Conservation (phyloP, 495 filamentous ascomycete species). For the Clavariopsis aquatica region DNA sequence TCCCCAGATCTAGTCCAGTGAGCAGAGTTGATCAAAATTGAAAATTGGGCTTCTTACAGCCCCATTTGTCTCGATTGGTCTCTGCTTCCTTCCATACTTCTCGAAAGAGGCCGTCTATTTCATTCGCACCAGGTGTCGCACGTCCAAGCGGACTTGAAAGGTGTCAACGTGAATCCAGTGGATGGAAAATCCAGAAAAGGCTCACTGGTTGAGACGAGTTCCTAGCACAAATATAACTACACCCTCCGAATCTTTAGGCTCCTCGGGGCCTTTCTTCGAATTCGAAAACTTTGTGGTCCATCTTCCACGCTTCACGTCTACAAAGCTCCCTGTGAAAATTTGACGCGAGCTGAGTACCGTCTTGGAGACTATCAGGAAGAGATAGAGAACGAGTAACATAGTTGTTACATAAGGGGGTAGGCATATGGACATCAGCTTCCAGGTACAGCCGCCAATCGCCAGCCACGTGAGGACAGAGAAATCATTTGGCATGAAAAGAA, state of each 20-base stretch:
- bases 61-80: constrained; percentile 34
- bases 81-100: constrained; percentile 36
- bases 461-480: background rate
- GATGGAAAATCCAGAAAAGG: background rate
- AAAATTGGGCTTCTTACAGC: constrained; percentile 27
- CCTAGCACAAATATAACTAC: constrained; percentile 36
- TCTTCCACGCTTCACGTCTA: background rate
- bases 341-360: background rate
- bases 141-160: constrained; percentile 30
- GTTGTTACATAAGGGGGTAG: background rate
- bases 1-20: constrained; percentile 27
- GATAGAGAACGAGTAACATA: background rate
- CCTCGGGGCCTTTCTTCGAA: background rate
- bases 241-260: no score
- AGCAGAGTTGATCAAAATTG: constrained; percentile 1
- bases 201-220: constrained; percentile 34
- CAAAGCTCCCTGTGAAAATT: background rate
- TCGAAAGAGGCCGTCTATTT: constrained; percentile 16
- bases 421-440: background rate
- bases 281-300: background rate
- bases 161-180: background rate
- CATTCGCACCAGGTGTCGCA: constrained; percentile 24
- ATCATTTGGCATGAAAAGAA: no score
- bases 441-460: background rate
- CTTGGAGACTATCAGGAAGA: background rate